Evolutionary conservation across 441 rosid genomes (phyloP).

Genomic region (Adansonia grandidieri): DNA sequence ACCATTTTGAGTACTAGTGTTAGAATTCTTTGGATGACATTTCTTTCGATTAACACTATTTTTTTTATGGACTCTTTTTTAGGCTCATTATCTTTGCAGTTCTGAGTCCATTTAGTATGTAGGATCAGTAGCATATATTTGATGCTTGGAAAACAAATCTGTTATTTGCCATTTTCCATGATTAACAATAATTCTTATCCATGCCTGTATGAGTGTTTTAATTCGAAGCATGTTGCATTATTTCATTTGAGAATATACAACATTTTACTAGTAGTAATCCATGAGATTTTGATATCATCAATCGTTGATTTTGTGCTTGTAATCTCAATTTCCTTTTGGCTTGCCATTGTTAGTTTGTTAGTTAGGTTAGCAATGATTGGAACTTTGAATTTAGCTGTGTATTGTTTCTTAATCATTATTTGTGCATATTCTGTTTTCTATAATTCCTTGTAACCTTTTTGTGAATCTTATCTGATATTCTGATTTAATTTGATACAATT

Average conservation of each 20-base stretch:
- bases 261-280: background rate
- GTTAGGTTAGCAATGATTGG: background rate
- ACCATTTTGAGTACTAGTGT: background rate
- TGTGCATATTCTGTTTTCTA: background rate
- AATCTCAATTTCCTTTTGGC: conserved; percentile 5
- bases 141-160: background rate
- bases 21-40: background rate
- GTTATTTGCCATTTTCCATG: background rate
- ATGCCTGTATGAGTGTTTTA: background rate
- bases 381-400: background rate
- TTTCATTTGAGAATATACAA: background rate
- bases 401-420: background rate
- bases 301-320: background rate
- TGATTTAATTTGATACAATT: conserved; percentile 25
- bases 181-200: background rate
- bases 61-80: background rate
- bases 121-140: background rate
- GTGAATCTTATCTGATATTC: background rate
- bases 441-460: background rate
- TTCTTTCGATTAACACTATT: background rate
- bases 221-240: background rate
- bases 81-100: background rate
- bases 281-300: background rate
- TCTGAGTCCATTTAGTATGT: too few relatives aligned
- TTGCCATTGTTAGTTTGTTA: background rate